phyloP scores from a whole-genome alignment of 2,329 filamentous ascomycete species.

The Cyclaneusma minus region DNA sequence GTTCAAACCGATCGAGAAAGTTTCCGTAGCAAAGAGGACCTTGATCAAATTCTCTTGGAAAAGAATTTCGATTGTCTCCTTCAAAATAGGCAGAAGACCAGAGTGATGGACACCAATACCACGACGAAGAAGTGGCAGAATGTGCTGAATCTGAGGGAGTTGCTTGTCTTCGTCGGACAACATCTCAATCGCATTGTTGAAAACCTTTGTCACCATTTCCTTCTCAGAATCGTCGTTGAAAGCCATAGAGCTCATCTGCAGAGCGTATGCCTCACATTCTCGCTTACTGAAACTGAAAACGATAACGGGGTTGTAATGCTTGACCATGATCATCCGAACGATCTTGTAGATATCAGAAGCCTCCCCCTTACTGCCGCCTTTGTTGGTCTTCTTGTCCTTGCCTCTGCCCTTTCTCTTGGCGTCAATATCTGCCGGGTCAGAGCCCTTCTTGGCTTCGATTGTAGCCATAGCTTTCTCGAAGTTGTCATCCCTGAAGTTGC shows the following conservation, averaged over 20 bases:
- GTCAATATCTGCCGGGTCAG: slow-evolving; percentile 63
- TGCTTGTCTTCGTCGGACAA: slow-evolving; percentile 82
- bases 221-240: slow-evolving; percentile 98
- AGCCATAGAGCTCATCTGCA: slow-evolving; percentile 71
- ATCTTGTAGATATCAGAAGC: slow-evolving; percentile 89
- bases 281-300: slow-evolving; percentile 99
- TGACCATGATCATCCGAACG: slow-evolving; percentile 96
- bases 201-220: slow-evolving; percentile 85
- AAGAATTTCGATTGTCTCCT: slow-evolving; percentile 96
- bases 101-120: slow-evolving; percentile 97
- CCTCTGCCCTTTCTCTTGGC: slow-evolving; percentile 75
- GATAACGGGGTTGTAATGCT: slow-evolving; percentile 94
- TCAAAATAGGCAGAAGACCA: slow-evolving; percentile 83
- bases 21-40: slow-evolving; percentile 93
- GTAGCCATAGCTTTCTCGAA: slow-evolving; percentile 91
- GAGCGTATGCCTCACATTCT: slow-evolving; percentile 80
- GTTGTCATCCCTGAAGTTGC: slow-evolving; percentile 89
- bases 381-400: slow-evolving; percentile 84
- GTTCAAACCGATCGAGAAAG: slow-evolving; percentile 95
- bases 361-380: slow-evolving; percentile 58
- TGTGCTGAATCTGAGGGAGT: slow-evolving; percentile 78
- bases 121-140: slow-evolving; percentile 74
- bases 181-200: slow-evolving; percentile 82
- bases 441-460: slow-evolving; percentile 76
- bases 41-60: slow-evolving; percentile 98